Evolutionary conservation across 768 basidiomycete species (phyloP).

Genomic region (Inosperma sp.): DNA sequence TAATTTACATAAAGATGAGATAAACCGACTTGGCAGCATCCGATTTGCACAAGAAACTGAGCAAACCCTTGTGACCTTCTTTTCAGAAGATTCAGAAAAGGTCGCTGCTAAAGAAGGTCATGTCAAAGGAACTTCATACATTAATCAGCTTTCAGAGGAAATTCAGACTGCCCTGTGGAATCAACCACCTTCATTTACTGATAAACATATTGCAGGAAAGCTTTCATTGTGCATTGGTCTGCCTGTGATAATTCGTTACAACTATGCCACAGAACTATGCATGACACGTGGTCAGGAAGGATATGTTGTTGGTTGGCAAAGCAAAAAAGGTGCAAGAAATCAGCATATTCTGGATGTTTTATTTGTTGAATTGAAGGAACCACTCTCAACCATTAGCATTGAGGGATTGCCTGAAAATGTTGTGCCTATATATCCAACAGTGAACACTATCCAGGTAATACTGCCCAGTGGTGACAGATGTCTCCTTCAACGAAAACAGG

Average conservation of each 20-base stretch:
- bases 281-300: constrained; percentile 16
- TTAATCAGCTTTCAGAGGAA: background rate
- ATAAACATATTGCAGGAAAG: constrained; percentile 23
- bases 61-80: constrained; percentile 19
- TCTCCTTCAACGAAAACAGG: constrained; percentile 20
- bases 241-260: constrained; percentile 31
- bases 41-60: constrained; percentile 23
- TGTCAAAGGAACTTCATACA: background rate
- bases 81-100: constrained; percentile 16
- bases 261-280: constrained; percentile 26
- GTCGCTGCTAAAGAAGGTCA: background rate
- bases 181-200: constrained; percentile 10
- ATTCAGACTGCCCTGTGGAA: constrained; percentile 12
- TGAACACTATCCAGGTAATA: constrained; percentile 4
- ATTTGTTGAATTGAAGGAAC: constrained; percentile 25
- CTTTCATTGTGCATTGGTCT: constrained; percentile 28
- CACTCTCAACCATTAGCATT: constrained; percentile 20
- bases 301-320: constrained; percentile 16
- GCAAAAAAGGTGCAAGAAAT: constrained; percentile 1
- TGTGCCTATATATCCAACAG: constrained; percentile 20
- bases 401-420: constrained; percentile 28
- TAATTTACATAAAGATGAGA: constrained; percentile 24
- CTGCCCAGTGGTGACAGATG: constrained; percentile 18
- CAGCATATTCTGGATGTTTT: constrained; percentile 23
- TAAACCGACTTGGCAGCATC: constrained; percentile 22